phyloP scores from a whole-genome alignment of 2,329 filamentous ascomycete genomes.

The Leptographium radiaticola region DNA sequence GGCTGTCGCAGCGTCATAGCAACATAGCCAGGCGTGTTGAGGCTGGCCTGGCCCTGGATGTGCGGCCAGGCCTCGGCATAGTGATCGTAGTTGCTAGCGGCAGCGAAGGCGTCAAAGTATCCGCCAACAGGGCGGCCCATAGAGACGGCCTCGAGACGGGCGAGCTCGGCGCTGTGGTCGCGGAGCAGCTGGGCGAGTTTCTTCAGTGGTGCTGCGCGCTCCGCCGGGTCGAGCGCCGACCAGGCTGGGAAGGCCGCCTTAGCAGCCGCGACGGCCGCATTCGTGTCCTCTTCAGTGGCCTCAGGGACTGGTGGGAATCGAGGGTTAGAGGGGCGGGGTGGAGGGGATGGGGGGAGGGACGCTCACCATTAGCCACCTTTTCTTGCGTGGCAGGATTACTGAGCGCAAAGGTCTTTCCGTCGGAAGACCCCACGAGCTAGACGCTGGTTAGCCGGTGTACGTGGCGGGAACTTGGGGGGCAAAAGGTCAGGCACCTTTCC shows the following conservation, averaged over 20 bases:
- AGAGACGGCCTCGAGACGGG: conserved; percentile 28
- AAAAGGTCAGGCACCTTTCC: no score
- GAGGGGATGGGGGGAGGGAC: background rate
- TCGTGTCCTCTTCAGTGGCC: conserved; percentile 28
- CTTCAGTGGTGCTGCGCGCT: conserved; percentile 26
- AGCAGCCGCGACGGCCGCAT: conserved; percentile 29
- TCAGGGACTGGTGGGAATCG: conserved; percentile 22
- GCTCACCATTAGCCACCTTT: no score
- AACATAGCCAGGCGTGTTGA: conserved; percentile 34
- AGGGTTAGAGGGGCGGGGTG: background rate
- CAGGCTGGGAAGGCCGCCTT: conserved; percentile 31
- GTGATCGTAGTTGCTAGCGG: conserved; percentile 24
- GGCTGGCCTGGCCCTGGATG: conserved; percentile 30
- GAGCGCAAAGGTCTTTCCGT: no score
- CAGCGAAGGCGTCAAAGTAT: conserved; percentile 24
- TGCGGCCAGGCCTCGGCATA: conserved; percentile 28
- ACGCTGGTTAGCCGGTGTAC: no score
- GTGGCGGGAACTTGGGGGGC: no score
- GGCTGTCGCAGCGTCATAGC: conserved; percentile 35
- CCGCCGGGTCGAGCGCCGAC: conserved; percentile 24
- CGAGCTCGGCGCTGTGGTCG: conserved; percentile 27
- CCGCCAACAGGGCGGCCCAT: conserved; percentile 29
- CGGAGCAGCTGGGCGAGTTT: conserved; percentile 31
- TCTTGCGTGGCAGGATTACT: no score
- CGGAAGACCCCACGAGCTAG: no score